Conservation (phyloP, 2,329 filamentous ascomycete species). For the Neonectria sp. region DNA sequence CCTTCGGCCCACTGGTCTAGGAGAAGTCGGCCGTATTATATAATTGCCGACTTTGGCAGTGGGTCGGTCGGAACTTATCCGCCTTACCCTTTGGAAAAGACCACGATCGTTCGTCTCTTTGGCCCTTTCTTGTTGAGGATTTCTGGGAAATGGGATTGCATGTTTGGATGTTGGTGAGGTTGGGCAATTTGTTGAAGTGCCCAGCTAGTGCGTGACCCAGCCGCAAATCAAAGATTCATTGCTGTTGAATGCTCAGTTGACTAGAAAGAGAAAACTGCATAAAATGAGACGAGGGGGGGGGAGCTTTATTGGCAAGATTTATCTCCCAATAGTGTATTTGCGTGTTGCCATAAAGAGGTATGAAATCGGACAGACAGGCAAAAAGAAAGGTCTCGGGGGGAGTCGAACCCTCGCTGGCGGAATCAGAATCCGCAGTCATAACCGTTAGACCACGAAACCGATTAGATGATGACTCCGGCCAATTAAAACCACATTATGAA, state of each 20-base stretch:
- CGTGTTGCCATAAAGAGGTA: not conserved
- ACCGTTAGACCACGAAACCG: conserved; percentile 35
- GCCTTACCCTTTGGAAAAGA: not conserved
- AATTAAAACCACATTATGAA: not conserved
- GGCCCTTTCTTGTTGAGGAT: conserved; percentile 7
- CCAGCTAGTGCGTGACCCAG: not conserved
- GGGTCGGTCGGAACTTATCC: not conserved
- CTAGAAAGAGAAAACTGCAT: not conserved
- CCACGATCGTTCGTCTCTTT: not conserved
- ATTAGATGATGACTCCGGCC: not conserved
- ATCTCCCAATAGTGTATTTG: not conserved
- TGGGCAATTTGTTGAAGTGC: not conserved
- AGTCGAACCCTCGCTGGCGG: conserved; percentile 36
- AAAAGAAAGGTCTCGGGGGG: conserved; percentile 30
- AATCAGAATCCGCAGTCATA: conserved; percentile 37
- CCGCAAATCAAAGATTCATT: not conserved
- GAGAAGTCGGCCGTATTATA: conserved; percentile 20
- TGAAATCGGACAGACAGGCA: not conserved
- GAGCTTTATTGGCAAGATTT: not conserved
- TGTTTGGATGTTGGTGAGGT: not conserved
- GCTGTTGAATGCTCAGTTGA: not conserved
- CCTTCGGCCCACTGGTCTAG: conserved; percentile 9
- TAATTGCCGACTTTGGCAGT: conserved; percentile 8
- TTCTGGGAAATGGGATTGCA: not conserved
- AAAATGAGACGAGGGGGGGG: not conserved